Evolutionary conservation across 2,329 filamentous ascomycete genomes (phyloP).

Genomic region (Cladorrhinum sp.): DNA sequence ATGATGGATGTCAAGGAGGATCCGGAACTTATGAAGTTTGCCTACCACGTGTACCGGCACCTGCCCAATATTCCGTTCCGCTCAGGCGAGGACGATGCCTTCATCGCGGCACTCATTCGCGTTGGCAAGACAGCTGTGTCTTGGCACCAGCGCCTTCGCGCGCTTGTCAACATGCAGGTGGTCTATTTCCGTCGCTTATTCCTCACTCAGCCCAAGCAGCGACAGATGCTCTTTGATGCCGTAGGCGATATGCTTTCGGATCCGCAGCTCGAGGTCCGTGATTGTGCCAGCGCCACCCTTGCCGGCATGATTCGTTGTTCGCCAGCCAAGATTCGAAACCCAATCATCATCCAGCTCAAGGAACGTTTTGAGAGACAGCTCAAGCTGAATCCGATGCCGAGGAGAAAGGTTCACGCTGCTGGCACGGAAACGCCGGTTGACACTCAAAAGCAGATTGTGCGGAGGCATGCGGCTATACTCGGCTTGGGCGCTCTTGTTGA

Average conservation of each 20-base stretch:
- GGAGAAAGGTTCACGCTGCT: conserved; percentile 60
- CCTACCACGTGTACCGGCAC: conserved; percentile 96
- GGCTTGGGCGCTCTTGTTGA: conserved; percentile 88
- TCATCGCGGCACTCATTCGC: conserved; percentile 80
- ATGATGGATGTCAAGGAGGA: conserved; percentile 99
- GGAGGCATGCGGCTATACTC: conserved; percentile 84
- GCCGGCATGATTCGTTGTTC: conserved; percentile 98
- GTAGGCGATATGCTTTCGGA: conserved; percentile 96
- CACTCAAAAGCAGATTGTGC: conserved; percentile 72
- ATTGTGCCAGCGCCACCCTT: conserved; percentile 86
- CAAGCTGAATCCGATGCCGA: conserved; percentile 82
- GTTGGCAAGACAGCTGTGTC: conserved; percentile 81
- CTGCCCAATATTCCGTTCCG: conserved; percentile 93
- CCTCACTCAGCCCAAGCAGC: conserved; percentile 70
- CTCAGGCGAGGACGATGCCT: conserved; percentile 76
- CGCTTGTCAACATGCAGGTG: conserved; percentile 97
- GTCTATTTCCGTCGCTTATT: conserved; percentile 97
- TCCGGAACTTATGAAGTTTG: conserved; percentile 86
- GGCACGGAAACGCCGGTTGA: conserved; percentile 69
- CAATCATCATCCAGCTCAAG: conserved; percentile 73
- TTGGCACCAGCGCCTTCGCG: conserved; percentile 93
- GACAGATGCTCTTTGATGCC: conserved; percentile 79
- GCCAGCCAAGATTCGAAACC: conserved; percentile 71
- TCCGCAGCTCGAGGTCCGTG: conserved; percentile 86
- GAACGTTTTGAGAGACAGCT: conserved; percentile 75